Evolutionary conservation across 805 yeast genomes (phyloP).

Genomic region (Pichia heedii): DNA sequence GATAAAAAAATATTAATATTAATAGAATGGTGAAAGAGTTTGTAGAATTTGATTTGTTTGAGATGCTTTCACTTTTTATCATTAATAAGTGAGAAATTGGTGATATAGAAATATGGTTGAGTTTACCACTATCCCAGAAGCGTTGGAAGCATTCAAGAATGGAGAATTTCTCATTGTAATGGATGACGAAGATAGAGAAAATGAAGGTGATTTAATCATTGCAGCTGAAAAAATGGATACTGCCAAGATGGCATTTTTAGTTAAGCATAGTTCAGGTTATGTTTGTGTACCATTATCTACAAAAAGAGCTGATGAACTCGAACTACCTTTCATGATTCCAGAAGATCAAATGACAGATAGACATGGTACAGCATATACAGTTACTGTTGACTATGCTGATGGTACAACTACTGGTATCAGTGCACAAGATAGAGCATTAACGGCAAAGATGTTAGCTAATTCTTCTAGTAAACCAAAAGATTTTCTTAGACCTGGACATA

Average conservation of each 20-base stretch:
- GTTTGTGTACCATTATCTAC: conserved; percentile 85
- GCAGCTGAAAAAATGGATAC: conserved; percentile 81
- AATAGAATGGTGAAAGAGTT: too few species aligned
- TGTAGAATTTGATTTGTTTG: too few species aligned
- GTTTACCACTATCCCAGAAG: conserved; percentile 57
- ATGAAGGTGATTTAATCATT: conserved; percentile 92
- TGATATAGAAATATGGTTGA: conserved; percentile 1
- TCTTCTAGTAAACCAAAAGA: conserved; percentile 47
- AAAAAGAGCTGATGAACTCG: conserved; percentile 68
- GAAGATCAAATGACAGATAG: conserved; percentile 50
- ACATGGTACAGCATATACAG: conserved; percentile 95
- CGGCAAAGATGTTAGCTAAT: conserved; percentile 65
- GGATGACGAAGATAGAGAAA: conserved; percentile 94
- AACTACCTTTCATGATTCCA: conserved; percentile 69
- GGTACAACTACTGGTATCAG: conserved; percentile 97
- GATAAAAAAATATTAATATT: too few species aligned
- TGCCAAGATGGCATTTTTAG: conserved; percentile 88
- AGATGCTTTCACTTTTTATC: too few species aligned
- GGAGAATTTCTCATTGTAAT: conserved; percentile 90
- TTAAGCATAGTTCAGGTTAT: conserved; percentile 80
- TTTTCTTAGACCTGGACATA: conserved; percentile 88
- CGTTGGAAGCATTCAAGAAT: conserved; percentile 58
- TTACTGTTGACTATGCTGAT: conserved; percentile 75
- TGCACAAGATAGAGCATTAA: conserved; percentile 86
- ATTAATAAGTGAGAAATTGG: too few species aligned